Evolutionary conservation across 208 protist species (phyloP), one percentile per base, ranked within the genome.

Genomic region (Leishmania lainsoni): DNA sequence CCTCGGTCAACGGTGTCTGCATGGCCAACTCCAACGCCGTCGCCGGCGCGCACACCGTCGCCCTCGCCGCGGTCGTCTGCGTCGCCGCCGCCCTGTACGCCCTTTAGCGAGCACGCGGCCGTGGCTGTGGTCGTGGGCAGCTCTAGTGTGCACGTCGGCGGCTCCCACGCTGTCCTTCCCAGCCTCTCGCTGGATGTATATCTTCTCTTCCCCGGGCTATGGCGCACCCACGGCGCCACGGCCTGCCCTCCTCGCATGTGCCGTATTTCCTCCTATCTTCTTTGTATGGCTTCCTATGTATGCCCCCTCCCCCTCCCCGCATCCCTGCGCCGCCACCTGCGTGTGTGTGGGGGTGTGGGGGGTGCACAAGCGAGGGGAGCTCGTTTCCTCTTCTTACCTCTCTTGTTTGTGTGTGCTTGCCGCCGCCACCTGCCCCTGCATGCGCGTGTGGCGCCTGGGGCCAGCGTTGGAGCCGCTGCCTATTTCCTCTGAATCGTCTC

Each of bases 1-100:
- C 14, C n/a, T 12, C 20, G 8, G 39, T 10, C 48, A 35, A 76
- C 42, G 45, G 49, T 16, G 16, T 2, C 71, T 59, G 51, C 71
- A 16, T 35, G 26, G 26, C 49, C 16, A 32, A 59, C 71, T 5
- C n/a, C 71, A 76, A 48, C 73, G 52, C 0, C 52, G 73, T 35
- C 20, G 20, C 73, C 3, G 75, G 58, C 26, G 39, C 61, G 39
- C 69, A 52, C 69, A 73, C 69, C 69, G 69, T 45, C 45, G 39
- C 26, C 45, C 69, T 73, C 69, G 69, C 69, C 69, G 69, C 69
- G 26, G 69, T 3, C 42, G 69, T 73, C 69, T 73, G 42, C 69
- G 26, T 73, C 42, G 69, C 20, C 9, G 69, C 69, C 69, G 45
- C 69, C 48, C 17, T 79, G 45, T 71, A 79, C 61, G 17, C 59